Conservation (phyloP, 495 filamentous ascomycete species). For the Jackrogersella minutella region DNA sequence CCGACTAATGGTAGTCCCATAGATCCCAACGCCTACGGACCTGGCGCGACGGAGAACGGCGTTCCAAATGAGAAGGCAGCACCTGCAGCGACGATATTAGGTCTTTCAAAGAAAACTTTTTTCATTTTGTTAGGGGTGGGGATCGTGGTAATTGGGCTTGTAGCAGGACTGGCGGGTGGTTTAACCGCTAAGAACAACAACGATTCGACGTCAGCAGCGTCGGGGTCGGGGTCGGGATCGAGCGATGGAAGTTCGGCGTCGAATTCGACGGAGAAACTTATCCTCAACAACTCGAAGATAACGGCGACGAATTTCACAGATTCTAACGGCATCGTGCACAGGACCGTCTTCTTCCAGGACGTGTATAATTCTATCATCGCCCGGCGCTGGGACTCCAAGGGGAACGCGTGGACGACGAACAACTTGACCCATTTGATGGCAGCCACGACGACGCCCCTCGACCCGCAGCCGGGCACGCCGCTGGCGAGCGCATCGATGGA, state of each 20-base stretch:
- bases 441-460: conserved; percentile 31
- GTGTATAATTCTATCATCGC: conserved; percentile 35
- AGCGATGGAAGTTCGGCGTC: neutral
- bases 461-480: conserved; percentile 30
- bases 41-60: neutral
- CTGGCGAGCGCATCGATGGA: conserved; percentile 36
- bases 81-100: conserved; percentile 26
- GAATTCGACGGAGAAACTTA: conserved; percentile 20
- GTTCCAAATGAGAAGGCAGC: conserved; percentile 13
- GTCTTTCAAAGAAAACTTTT: conserved; percentile 24
- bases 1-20: conserved; percentile 14
- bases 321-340: conserved; percentile 22
- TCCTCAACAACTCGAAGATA: conserved; percentile 36
- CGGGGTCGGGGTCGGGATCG: conserved; percentile 5
- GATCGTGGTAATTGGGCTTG: conserved; percentile 15
- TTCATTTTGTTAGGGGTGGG: conserved; percentile 31
- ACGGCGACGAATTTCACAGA: conserved; percentile 41
- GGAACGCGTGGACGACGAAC: conserved; percentile 36
- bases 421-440: conserved; percentile 36
- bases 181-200: conserved; percentile 10
- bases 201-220: neutral
- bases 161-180: conserved; percentile 26
- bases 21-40: conserved; percentile 16
- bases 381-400: conserved; percentile 34
- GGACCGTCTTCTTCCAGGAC: conserved; percentile 42